Conservation (phyloP, 345 rosid species). For the Firmiana major region DNA sequence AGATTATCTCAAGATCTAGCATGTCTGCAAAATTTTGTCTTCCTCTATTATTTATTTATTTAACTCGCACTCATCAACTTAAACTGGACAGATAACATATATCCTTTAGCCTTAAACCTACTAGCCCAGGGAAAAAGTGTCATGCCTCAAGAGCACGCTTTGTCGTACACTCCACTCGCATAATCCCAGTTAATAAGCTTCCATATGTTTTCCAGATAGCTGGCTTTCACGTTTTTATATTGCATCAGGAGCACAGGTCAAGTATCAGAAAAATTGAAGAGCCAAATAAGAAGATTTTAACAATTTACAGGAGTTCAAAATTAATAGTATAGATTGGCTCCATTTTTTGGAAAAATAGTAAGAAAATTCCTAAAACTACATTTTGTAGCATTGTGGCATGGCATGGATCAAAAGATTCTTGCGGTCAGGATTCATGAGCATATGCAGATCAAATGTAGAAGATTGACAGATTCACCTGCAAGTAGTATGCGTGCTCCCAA, state of each 20-base stretch:
- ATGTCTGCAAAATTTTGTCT: no score
- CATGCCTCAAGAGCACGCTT: slow-evolving; percentile 38
- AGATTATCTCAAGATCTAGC: no score
- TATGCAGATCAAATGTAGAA: no score
- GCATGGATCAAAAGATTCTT: neutral
- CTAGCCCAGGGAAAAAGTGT: neutral
- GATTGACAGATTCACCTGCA: slow-evolving; percentile 51
- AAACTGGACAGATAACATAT: neutral
- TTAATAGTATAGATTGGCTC: no score
- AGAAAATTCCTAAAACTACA: neutral
- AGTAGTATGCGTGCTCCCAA: slow-evolving; percentile 97
- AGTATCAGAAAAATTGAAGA: neutral
- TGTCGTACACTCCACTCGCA: slow-evolving; percentile 57
- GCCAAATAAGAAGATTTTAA: neutral
- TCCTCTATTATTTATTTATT: no score
- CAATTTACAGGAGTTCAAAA: no score
- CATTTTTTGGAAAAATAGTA: neutral
- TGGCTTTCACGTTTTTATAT: slow-evolving; percentile 80
- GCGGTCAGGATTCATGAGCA: neutral
- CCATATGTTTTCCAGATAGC: slow-evolving; percentile 90
- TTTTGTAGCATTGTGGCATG: neutral
- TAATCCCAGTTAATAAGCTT: slow-evolving; percentile 88
- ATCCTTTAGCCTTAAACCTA: neutral
- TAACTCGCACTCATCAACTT: neutral
- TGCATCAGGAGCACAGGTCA: slow-evolving; percentile 22